phyloP scores from a whole-genome alignment of 371 early-diverging fungal species.

The Mortierella sp. region DNA sequence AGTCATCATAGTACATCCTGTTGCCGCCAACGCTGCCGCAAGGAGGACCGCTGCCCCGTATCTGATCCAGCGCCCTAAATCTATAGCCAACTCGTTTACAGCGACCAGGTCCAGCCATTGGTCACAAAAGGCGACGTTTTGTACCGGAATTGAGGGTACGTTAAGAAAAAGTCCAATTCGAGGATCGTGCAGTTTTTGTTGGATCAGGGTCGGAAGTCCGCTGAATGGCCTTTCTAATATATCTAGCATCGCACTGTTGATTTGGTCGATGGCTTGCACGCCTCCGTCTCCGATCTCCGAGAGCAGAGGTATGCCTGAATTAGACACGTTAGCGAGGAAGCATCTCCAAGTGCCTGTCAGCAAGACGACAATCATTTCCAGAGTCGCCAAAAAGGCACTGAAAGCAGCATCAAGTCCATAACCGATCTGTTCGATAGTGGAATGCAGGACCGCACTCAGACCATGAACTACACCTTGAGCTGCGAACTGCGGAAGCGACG shows the following conservation, averaged over 20 bases:
- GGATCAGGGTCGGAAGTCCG: conserved; percentile 22
- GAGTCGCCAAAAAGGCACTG: conserved; percentile 16
- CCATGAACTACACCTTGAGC: conserved; percentile 23
- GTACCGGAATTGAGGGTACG: background rate
- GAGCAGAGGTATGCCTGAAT: conserved; percentile 27
- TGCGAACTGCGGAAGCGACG: conserved; percentile 26
- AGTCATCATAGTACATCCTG: conserved; percentile 7
- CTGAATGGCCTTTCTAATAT: conserved; percentile 21
- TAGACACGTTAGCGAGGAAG: conserved; percentile 23
- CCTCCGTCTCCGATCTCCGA: conserved; percentile 28
- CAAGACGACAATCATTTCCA: conserved; percentile 19
- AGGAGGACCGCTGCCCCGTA: conserved; percentile 10
- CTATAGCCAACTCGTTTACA: conserved; percentile 11
- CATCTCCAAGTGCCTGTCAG: conserved; percentile 51
- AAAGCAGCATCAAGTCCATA: conserved; percentile 22
- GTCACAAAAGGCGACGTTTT: conserved; percentile 18
- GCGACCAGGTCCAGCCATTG: conserved; percentile 2
- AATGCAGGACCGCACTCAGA: conserved; percentile 13
- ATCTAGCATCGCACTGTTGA: conserved; percentile 8
- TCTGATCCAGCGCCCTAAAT: conserved; percentile 14
- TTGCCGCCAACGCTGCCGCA: conserved; percentile 2
- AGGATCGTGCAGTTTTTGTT: conserved; percentile 22
- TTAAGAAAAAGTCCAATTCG: conserved; percentile 9
- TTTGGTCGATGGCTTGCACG: conserved; percentile 29
- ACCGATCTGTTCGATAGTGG: conserved; percentile 26